phyloP scores from a whole-genome alignment of 2,329 filamentous ascomycete genomes.

The Dactylellina parvicollis region DNA sequence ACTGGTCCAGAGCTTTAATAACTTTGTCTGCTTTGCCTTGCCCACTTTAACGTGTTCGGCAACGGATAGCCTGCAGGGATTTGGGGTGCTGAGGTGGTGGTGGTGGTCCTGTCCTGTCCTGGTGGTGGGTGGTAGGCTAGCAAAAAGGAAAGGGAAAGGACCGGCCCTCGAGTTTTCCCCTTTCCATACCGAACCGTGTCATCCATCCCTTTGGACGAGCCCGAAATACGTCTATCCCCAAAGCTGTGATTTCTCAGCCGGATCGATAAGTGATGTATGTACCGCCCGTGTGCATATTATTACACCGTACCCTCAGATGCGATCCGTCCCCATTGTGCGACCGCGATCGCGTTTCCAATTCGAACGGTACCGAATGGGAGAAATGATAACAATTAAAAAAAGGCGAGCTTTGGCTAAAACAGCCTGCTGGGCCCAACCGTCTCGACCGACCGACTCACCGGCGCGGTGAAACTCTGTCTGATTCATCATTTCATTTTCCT shows the following conservation, averaged over 20 bases:
- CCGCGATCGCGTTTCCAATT: conserved; percentile 26
- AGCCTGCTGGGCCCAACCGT: conserved; percentile 32
- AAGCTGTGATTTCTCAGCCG: conserved; percentile 38
- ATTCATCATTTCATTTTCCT: conserved; percentile 46
- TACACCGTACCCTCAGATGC: conserved; percentile 1
- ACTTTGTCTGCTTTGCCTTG: conserved; percentile 36
- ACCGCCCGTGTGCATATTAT: background rate
- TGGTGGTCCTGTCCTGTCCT: background rate
- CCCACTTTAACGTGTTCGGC: conserved; percentile 54
- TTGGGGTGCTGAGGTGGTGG: conserved; percentile 25
- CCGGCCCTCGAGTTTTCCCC: conserved; percentile 44
- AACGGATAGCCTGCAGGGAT: conserved; percentile 54
- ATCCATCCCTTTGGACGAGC: conserved; percentile 39
- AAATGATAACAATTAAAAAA: no score
- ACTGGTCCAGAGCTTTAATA: conserved; percentile 48
- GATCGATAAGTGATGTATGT: conserved; percentile 11
- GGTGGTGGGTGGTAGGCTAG: conserved; percentile 21
- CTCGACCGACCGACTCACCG: conserved; percentile 49
- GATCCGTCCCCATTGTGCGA: conserved; percentile 16
- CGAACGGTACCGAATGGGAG: conserved; percentile 22
- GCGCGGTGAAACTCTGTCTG: conserved; percentile 40
- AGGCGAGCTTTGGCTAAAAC: conserved; percentile 41
- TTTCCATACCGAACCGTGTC: conserved; percentile 41
- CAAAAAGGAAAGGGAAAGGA: conserved; percentile 47
- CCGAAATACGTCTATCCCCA: conserved; percentile 46